phyloP scores from a whole-genome alignment of 495 filamentous ascomycete species.

The Haplographium delicatum region DNA sequence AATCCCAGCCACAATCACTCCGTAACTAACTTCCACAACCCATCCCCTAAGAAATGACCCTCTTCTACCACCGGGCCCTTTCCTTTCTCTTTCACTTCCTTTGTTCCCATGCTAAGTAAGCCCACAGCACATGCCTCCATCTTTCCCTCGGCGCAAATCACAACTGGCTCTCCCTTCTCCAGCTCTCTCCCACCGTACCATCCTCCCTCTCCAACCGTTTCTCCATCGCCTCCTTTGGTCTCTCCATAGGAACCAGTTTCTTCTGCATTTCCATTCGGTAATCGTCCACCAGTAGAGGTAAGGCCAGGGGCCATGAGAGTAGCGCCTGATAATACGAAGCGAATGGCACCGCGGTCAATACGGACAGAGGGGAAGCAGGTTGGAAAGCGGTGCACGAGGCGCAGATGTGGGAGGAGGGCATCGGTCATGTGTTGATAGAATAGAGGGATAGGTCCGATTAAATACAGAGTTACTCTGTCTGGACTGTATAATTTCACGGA shows the following conservation, averaged over 20 bases:
- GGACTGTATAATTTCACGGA: constrained; percentile 44
- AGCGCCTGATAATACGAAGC: constrained; percentile 89
- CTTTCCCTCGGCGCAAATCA: constrained; percentile 90
- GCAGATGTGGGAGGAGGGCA: constrained; percentile 70
- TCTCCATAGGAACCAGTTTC: constrained; percentile 28
- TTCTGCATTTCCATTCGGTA: constrained; percentile 55
- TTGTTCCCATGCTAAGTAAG: constrained; percentile 76
- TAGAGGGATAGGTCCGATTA: constrained; percentile 65
- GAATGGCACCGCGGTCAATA: constrained; percentile 92
- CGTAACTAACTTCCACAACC: constrained; percentile 74
- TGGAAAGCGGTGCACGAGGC: constrained; percentile 69
- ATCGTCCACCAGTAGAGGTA: constrained; percentile 70
- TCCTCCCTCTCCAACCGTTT: constrained; percentile 2
- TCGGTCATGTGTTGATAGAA: constrained; percentile 91
- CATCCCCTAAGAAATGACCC: constrained; percentile 91
- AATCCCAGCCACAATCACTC: constrained; percentile 33
- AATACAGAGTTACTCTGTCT: constrained; percentile 81
- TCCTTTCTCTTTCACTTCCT: constrained; percentile 86
- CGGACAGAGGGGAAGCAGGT: constrained; percentile 57
- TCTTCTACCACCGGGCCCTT: constrained; percentile 91
- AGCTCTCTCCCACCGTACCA: constrained; percentile 45
- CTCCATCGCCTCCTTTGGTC: constrained; percentile 33
- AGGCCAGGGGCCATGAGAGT: constrained; percentile 93
- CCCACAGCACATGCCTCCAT: constrained; percentile 86
- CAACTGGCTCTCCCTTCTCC: constrained; percentile 74